phyloP scores from a whole-genome alignment of 441 rosid genomes.

The Brassica hybrid region DNA sequence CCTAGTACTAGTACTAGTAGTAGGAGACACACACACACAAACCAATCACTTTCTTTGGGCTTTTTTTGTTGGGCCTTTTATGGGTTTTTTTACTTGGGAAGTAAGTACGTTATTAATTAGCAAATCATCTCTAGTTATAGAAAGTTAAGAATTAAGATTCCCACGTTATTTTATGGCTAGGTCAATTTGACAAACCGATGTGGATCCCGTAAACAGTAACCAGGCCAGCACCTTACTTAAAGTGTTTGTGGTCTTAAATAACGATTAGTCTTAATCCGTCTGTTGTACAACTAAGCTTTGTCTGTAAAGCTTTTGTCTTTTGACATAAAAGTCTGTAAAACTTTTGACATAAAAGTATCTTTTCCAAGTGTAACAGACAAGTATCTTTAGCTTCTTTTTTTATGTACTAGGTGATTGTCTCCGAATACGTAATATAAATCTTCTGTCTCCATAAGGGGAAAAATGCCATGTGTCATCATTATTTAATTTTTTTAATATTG shows the following conservation, averaged over 20 bases:
- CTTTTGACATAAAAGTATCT: not conserved
- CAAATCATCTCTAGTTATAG: not conserved
- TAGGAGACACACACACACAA: slow-evolving; percentile 17
- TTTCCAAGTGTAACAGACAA: not conserved
- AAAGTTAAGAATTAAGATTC: not conserved
- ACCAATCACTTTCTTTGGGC: slow-evolving; percentile 21
- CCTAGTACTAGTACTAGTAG: slow-evolving; percentile 13
- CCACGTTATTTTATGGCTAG: not conserved
- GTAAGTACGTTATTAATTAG: not conserved
- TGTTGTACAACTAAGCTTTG: not conserved
- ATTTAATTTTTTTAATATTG: too few species aligned
- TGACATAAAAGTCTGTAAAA: not conserved
- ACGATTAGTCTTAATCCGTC: slow-evolving; percentile 3
- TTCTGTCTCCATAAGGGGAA: too few species aligned
- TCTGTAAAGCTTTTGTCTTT: not conserved
- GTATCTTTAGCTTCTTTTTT: too few species aligned
- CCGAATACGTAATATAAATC: too few species aligned
- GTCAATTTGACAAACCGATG: too few species aligned
- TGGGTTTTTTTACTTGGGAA: slow-evolving; percentile 26
- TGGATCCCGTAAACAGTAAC: too few species aligned
- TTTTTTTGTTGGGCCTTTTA: not conserved
- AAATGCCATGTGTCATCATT: too few species aligned
- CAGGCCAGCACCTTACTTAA: not conserved
- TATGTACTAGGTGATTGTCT: too few species aligned
- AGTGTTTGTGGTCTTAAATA: not conserved